Conservation (phyloP, 2,329 filamentous ascomycete genomes). For the Lasiodiplodia citricola region DNA sequence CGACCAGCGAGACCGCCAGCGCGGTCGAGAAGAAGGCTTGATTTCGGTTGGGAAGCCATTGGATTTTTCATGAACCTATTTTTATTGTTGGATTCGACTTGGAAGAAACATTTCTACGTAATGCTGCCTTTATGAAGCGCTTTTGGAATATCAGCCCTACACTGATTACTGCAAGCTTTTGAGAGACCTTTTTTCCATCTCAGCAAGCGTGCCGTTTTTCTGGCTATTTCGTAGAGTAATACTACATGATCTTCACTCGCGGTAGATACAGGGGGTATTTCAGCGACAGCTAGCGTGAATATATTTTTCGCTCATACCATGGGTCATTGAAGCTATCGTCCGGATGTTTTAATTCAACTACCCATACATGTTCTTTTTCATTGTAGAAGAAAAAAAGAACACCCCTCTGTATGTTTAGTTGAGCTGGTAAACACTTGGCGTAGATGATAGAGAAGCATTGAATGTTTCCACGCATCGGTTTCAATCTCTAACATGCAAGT, state of each 20-base stretch:
- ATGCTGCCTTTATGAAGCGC: conserved; percentile 1
- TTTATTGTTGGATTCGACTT: background rate
- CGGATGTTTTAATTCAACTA: too few relatives aligned
- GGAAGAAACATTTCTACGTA: conserved; percentile 1
- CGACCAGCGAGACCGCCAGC: conserved; percentile 29
- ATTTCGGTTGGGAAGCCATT: background rate
- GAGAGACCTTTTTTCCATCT: background rate
- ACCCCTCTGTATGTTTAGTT: too few relatives aligned
- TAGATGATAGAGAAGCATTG: background rate
- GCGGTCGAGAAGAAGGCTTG: conserved; percentile 37
- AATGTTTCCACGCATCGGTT: background rate
- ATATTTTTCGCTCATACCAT: too few relatives aligned
- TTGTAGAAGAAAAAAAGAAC: too few relatives aligned
- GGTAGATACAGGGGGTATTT: background rate
- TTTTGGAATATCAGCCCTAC: background rate
- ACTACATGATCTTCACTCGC: conserved; percentile 1
- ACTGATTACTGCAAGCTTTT: background rate
- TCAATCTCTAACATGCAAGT: background rate
- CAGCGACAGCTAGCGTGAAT: too few relatives aligned
- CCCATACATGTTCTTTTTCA: too few relatives aligned
- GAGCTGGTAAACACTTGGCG: background rate
- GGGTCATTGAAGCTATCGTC: too few relatives aligned
- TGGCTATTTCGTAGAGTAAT: conserved; percentile 8
- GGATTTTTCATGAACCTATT: background rate
- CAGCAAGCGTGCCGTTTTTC: background rate